Evolutionary conservation across 1,284 basidiomycete genomes (phyloP), one percentile per base, ranked within the genome.

Genomic region (Tilletiopsis washingtonensis): DNA sequence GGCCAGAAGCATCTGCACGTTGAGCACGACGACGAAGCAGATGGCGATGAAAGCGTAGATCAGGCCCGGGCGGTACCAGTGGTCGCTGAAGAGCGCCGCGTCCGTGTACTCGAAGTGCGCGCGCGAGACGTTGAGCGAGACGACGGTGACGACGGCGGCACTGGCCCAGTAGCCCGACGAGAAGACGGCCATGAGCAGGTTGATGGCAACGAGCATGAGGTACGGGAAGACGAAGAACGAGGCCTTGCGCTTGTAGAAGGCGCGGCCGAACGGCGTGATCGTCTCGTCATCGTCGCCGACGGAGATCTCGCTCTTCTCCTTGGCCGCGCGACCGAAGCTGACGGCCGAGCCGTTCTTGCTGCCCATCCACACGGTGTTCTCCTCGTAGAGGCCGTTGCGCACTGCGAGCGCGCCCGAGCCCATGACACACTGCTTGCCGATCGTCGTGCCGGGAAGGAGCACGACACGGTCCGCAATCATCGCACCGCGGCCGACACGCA

Each of bases 381-480:
- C 70, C 46, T 73, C 70, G 53, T 73, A 73, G 51, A 62, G 64
- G 25, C 70, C 70, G 34, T 69, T 69, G 23, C 70, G 65, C 24
- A 68, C 63, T 7, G 68, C 59, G 23, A 73, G 51, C 4, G 70
- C 70, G 41, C 70, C 70, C 2, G 70, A 73, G 15, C 70, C 70
- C 70, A 73, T 73, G 38, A 73, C 70, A 49, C 68, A 71, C 49
- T 68, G 70, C 42, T 59, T 57, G 27, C 70, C 70, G 17, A 73
- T 51, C 17, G 68, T 67, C n/a, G 61, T 64, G 32, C 70, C 70
- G 5, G 70, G 70, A 11, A 73, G 53, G 15, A 73, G 45, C 27
- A 71, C 69, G 20, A 73, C 70, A 43, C 70, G 67, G 47, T 73
- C 70, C 36, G 70, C 70, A 57, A 73, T 70, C 70, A 73, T 73